Evolutionary conservation across 495 filamentous ascomycete species (phyloP).

Genomic region (Usnea hakonensis): DNA sequence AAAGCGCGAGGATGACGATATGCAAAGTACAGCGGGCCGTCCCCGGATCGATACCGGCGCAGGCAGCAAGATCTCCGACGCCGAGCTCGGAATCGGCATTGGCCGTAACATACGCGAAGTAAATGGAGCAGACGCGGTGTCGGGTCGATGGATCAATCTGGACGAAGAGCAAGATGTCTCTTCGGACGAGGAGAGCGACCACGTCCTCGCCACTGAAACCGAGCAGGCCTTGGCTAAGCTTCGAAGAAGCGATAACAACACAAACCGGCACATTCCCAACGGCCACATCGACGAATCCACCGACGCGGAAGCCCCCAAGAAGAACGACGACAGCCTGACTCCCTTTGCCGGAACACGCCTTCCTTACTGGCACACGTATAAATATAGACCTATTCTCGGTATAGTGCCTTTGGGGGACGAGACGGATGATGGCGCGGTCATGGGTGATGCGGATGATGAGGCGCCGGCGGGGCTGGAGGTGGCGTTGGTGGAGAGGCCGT

Average conservation of each 20-base stretch:
- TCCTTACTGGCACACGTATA: slow-evolving; percentile 73
- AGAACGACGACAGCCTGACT: slow-evolving; percentile 21
- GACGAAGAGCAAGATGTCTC: slow-evolving; percentile 29
- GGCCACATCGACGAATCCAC: slow-evolving; percentile 26
- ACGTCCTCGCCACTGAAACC: background rate
- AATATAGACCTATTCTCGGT: slow-evolving; percentile 85
- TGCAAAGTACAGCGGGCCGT: slow-evolving; percentile 24
- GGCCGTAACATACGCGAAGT: slow-evolving; percentile 50
- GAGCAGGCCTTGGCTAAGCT: slow-evolving; percentile 11
- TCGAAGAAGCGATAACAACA: slow-evolving; percentile 32
- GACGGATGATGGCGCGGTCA: slow-evolving; percentile 22
- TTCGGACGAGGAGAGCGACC: slow-evolving; percentile 22
- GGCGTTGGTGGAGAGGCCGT: slow-evolving; percentile 77
- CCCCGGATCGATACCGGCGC: slow-evolving; percentile 47
- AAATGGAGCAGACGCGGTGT: slow-evolving; percentile 39
- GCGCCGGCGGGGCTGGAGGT: slow-evolving; percentile 54
- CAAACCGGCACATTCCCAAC: slow-evolving; percentile 31
- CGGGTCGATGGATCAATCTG: slow-evolving; percentile 1
- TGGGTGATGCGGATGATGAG: slow-evolving; percentile 24
- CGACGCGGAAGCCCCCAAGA: slow-evolving; percentile 27
- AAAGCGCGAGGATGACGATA: slow-evolving; percentile 32
- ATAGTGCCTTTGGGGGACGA: slow-evolving; percentile 59
- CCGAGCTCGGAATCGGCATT: slow-evolving; percentile 47
- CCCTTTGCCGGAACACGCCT: slow-evolving; percentile 14
- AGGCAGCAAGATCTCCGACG: slow-evolving; percentile 52